Evolutionary conservation across 2,329 filamentous ascomycete genomes (phyloP), one percentile per base, ranked within the genome.

Genomic region (Madurella fahalii): DNA sequence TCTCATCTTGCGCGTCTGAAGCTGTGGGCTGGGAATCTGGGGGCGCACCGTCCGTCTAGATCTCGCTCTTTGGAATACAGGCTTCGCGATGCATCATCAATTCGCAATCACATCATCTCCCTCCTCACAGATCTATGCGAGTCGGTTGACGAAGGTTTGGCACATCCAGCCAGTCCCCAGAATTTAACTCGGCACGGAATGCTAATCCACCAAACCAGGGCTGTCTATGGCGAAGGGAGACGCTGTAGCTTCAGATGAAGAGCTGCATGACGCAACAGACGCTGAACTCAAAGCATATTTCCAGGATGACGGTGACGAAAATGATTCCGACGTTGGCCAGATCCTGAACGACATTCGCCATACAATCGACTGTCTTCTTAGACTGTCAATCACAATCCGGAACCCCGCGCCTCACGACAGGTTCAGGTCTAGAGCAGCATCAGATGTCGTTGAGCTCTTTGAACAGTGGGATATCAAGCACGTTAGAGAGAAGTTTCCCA

Each of bases 1-100:
- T 53, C 52, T 9, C 40, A 53, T 40, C 15, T 34, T 34, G 47
- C 40, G 40, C 39, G 34, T 15, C 16, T 46, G n/a, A 57, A 57
- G 54, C 40, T 58, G 39, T 50, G 54, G 50, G 53, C 31, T 18
- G 46, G 37, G 20, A 50, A 58, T 41, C 34, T 56, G 9, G 39
- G 52, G 13, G 52, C 52, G 5, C 52, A 53, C 45, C 52, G 52
- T 5, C 13, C 45, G 15, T 53, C 44, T n/a, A 45, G 52, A n/a
- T 37, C 12, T n/a, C 45, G 37, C 5, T 53, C 52, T 7, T 46
- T 53, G n/a, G 46, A 53, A 13, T 50, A 53, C 20, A 25, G 47
- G 4, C 52, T 53, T 16, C 52, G 52, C 30, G 52, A 53, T 15
- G 45, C 52, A 2, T 48, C 52, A 5, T 49, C 41, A 17, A 39